A percentile compares a stretch with the other conserved stretches of the same genome.
These are phyloP conservation scores for Fraxinus latifolia DNA, from an alignment of 305 asterid species.

Conservation along the genomic window DNA sequence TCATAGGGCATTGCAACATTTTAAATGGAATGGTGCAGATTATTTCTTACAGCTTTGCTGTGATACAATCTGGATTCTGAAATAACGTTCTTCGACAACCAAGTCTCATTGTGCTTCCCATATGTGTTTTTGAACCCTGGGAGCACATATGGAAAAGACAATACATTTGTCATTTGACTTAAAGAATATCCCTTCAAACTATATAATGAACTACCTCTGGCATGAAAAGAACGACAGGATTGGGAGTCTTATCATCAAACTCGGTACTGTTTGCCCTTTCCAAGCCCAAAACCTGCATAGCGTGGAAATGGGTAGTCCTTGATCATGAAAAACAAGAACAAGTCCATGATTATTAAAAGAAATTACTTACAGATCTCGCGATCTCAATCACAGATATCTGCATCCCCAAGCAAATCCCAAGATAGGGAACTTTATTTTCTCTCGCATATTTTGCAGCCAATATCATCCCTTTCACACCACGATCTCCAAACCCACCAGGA, in stretches of 20 bases:
- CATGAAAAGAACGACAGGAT: constrained; percentile 88
- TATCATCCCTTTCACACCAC: constrained; percentile 93
- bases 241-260: constrained; percentile 61
- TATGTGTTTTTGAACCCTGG: constrained; percentile 88
- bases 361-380: constrained; percentile 73
- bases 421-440: constrained; percentile 75
- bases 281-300: constrained; percentile 58
- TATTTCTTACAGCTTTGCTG: constrained; percentile 73
- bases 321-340: constrained; percentile 6
- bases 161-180: constrained; percentile 12
- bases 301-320: neutral
- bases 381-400: constrained; percentile 89
- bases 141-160: constrained; percentile 15
- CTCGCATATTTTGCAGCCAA: constrained; percentile 97
- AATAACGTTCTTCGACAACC: constrained; percentile 85
- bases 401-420: constrained; percentile 98
- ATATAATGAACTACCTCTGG: constrained; percentile 69
- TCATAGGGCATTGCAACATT: neutral
- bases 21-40: constrained; percentile 4
- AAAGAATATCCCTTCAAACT: neutral
- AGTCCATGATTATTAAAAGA: constrained; percentile 1
- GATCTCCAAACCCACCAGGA: constrained; percentile 99
- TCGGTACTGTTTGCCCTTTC: constrained; percentile 80
- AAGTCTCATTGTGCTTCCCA: constrained; percentile 99
- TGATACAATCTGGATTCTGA: constrained; percentile 73